Evolutionary conservation across 768 basidiomycete species (phyloP), one percentile per base, ranked within the genome.

Genomic region (Podaxis sp.): DNA sequence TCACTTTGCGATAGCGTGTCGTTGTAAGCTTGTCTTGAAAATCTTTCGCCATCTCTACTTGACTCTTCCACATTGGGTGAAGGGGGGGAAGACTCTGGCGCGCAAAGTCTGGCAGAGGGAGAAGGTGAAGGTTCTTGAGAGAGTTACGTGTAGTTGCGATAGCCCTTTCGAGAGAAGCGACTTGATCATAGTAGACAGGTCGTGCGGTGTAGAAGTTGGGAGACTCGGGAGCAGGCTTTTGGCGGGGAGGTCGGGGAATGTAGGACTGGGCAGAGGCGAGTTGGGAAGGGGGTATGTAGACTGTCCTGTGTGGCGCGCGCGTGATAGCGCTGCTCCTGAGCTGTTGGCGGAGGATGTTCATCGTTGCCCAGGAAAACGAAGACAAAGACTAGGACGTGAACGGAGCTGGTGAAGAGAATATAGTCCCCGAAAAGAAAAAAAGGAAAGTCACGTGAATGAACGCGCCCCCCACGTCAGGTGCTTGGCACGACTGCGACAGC

Each of bases 131-230:
- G 17, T 77, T 71, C 54, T 84, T 84, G 24, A 96, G 83, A 2
- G 84, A 82, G 2, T 72, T 71, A n/a, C 86, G 85, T 3, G 87
- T 77, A 47, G 80, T 75, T 29, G 79, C 71, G 33, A 91, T 79
- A 56, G 90, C 88, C 11, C 76, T 76, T 69, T 94, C 86, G 17
- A 96, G 83, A 47, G 82, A 76, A 49, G 78, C 75, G 47, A 95
- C 74, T 60, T 86, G 83, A 73, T 95, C 91, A 72, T 87, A 87
- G 77, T 87, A 95, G 24, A 78, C 77, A 1, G 90, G 78, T 37
- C 89, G 86, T 15, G 88, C 89, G 17, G 94, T 93, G 78, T 92
- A 97, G 77, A 94, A 96, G 53, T 84, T 85, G 22, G 93, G 85
- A 7, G 92, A 90, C 19, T 80, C 74, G 0, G 93, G 93, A 60